Conservation (phyloP, 371 early-diverging fungal species). For the Mortierella sp. region DNA sequence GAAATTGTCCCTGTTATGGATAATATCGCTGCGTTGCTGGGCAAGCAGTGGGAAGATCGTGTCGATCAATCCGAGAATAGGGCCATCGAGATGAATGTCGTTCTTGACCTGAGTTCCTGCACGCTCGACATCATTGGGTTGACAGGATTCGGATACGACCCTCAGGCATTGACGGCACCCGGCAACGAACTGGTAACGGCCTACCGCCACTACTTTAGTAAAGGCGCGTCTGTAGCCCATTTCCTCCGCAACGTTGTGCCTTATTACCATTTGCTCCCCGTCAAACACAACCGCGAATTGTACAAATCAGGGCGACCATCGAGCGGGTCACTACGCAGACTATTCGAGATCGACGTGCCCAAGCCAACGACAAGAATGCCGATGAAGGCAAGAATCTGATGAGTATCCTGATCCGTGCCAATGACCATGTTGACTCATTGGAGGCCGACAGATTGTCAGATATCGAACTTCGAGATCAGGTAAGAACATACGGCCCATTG, state of each 20-base stretch:
- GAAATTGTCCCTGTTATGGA: constrained; percentile 50
- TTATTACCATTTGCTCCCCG: constrained; percentile 53
- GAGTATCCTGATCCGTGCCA: constrained; percentile 47
- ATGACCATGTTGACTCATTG: constrained; percentile 29
- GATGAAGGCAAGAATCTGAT: constrained; percentile 29
- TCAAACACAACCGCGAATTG: constrained; percentile 49
- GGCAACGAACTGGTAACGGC: constrained; percentile 62
- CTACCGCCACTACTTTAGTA: constrained; percentile 60
- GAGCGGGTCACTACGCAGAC: constrained; percentile 59
- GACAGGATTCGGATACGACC: constrained; percentile 64
- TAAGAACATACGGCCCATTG: no score
- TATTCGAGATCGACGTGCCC: constrained; percentile 53
- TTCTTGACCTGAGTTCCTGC: constrained; percentile 7
- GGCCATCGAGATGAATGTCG: constrained; percentile 28
- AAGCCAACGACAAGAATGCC: neutral
- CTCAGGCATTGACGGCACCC: constrained; percentile 39
- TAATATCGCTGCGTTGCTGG: constrained; percentile 20
- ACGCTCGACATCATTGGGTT: neutral
- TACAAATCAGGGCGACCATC: constrained; percentile 42
- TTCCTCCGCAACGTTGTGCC: constrained; percentile 61
- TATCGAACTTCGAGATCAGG: constrained; percentile 41
- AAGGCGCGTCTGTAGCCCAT: constrained; percentile 37
- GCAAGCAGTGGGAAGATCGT: constrained; percentile 30
- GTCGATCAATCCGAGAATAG: constrained; percentile 17
- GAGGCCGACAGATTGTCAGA: constrained; percentile 35